Evolutionary conservation across 2,329 filamentous ascomycete species (phyloP).

Genomic region (Trichoderma sp.): DNA sequence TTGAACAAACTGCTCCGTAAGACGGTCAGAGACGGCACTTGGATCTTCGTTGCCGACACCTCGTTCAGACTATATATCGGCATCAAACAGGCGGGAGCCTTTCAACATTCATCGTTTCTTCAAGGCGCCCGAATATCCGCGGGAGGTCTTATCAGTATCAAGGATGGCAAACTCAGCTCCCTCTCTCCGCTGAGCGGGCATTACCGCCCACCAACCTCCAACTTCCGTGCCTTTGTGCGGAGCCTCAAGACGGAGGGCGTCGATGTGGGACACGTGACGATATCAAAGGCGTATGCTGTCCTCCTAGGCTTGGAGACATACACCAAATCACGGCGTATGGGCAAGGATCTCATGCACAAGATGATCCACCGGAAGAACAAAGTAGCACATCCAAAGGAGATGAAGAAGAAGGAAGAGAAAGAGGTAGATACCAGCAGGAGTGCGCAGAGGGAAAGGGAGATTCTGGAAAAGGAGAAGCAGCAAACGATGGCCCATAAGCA

Average conservation of each 20-base stretch:
- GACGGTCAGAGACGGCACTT: conserved; percentile 81
- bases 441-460: conserved; percentile 52
- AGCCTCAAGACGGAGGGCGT: conserved; percentile 71
- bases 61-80: conserved; percentile 84
- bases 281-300: conserved; percentile 80
- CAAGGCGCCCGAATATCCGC: conserved; percentile 79
- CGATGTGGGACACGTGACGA: conserved; percentile 76
- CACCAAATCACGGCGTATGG: conserved; percentile 64
- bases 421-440: conserved; percentile 63
- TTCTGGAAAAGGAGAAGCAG: conserved; percentile 43
- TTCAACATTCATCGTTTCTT: conserved; percentile 89
- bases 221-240: conserved; percentile 80
- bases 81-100: conserved; percentile 84
- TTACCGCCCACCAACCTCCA: conserved; percentile 79
- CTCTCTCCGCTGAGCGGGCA: conserved; percentile 75
- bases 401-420: conserved; percentile 58
- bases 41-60: conserved; percentile 92
- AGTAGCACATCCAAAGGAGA: conserved; percentile 62
- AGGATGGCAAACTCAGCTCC: conserved; percentile 73
- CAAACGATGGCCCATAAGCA: conserved; percentile 44
- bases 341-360: conserved; percentile 56
- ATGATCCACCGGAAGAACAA: conserved; percentile 58
- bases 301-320: conserved; percentile 83
- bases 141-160: conserved; percentile 83
- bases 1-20: conserved; percentile 78